A percentile compares a stretch with the other conserved stretches of the same genome.
phyloP scores from a whole-genome alignment of 495 filamentous ascomycete genomes.

The Lindgomyces ingoldianus region DNA sequence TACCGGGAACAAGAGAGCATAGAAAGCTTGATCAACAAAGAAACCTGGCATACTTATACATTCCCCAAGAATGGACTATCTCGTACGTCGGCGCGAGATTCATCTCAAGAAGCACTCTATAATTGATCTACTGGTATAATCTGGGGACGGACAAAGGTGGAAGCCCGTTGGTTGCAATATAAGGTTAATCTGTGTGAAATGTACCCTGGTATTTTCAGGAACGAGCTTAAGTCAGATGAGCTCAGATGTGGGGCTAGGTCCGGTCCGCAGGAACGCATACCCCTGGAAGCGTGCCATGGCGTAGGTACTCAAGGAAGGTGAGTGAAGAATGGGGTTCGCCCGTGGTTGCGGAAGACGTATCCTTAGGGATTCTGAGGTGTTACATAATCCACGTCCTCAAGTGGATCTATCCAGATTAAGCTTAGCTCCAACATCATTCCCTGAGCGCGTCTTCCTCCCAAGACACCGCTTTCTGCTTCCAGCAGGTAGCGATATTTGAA shows the following conservation, averaged over 20 bases:
- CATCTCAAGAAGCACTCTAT: conserved; percentile 16
- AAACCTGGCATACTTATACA: conserved; percentile 24
- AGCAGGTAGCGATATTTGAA: too few relatives aligned
- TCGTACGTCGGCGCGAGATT: conserved; percentile 1
- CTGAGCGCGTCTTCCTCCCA: background rate
- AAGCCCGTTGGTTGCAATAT: conserved; percentile 20
- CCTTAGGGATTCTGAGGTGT: background rate
- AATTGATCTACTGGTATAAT: conserved; percentile 29
- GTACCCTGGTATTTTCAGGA: conserved; percentile 22
- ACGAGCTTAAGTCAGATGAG: conserved; percentile 23
- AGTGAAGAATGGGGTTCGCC: background rate
- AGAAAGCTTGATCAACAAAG: conserved; percentile 6
- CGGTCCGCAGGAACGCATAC: background rate
- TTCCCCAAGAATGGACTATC: conserved; percentile 3
- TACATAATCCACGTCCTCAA: too few relatives aligned
- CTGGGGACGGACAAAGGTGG: conserved; percentile 13
- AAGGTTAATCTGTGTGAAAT: conserved; percentile 28
- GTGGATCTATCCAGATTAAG: background rate
- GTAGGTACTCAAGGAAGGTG: background rate
- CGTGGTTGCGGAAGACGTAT: background rate
- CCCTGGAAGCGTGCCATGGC: background rate
- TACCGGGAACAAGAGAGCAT: background rate
- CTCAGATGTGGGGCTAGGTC: background rate
- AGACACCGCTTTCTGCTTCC: too few relatives aligned
- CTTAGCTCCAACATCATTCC: too few relatives aligned